Evolutionary conservation across 1,284 basidiomycete species (phyloP).

Genomic region (Tilletiopsis washingtonensis): DNA sequence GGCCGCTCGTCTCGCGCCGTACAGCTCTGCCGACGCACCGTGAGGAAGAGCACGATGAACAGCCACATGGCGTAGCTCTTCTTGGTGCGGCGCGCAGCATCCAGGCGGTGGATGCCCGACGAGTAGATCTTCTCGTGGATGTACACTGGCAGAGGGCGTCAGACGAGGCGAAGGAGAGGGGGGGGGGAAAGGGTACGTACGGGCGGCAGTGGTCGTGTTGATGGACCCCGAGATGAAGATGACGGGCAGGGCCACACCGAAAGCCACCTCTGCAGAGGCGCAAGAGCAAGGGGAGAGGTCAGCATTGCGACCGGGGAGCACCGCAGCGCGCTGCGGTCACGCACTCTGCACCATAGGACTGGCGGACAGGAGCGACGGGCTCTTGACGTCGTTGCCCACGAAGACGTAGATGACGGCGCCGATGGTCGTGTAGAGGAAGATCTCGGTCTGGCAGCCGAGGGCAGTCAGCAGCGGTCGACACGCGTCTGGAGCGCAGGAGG

Average conservation of each 20-base stretch:
- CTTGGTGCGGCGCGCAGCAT: constrained; percentile 32
- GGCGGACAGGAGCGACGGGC: constrained; percentile 28
- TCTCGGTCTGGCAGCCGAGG: constrained; percentile 10
- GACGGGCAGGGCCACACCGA: constrained; percentile 29
- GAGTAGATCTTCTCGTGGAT: constrained; percentile 22
- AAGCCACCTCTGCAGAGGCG: constrained; percentile 35
- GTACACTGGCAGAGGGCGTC: too few relatives aligned
- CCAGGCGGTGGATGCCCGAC: constrained; percentile 25
- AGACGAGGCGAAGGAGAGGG: too few relatives aligned
- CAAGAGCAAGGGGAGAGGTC: too few relatives aligned
- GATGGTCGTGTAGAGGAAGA: constrained; percentile 34
- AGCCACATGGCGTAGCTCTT: constrained; percentile 31
- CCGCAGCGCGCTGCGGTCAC: too few relatives aligned
- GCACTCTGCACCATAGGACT: constrained; percentile 19
- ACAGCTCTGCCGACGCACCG: too few relatives aligned
- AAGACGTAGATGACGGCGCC: constrained; percentile 35
- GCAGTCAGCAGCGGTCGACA: neutral
- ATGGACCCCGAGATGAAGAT: constrained; percentile 39
- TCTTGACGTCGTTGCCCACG: constrained; percentile 23
- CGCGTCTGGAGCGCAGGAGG: too few relatives aligned
- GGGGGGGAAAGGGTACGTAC: too few relatives aligned
- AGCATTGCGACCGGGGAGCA: too few relatives aligned
- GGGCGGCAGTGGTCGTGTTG: constrained; percentile 29
- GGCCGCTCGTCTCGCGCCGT: too few relatives aligned
- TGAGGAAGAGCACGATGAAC: constrained; percentile 10